Conservation (phyloP, 148 eudicot species). For the Nepenthes gracilis region DNA sequence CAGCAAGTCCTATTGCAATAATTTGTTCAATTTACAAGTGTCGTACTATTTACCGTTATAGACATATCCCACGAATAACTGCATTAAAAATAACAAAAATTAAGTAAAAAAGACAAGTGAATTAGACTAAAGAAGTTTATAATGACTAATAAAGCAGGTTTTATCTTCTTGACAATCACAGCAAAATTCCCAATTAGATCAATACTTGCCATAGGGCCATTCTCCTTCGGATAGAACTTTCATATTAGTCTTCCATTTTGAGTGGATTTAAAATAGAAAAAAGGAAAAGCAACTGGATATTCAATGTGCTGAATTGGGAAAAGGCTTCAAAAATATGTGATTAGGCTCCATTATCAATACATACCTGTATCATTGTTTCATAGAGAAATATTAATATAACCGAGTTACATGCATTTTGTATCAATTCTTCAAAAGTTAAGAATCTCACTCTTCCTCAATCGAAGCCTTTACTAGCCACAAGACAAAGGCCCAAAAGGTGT, state of each 20-base stretch:
- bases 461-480: constrained; percentile 72
- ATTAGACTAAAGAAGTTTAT: constrained; percentile 21
- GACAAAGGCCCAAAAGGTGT: constrained; percentile 97
- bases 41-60: neutral
- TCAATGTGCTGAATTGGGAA: constrained; percentile 79
- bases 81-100: neutral
- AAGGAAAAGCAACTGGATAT: constrained; percentile 77
- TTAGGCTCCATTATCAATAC: constrained; percentile 96
- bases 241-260: constrained; percentile 62
- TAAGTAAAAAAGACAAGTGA: constrained; percentile 1
- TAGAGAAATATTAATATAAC: neutral
- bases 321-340: constrained; percentile 73
- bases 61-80: neutral
- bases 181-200: constrained; percentile 71
- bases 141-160: constrained; percentile 56
- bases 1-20: constrained; percentile 27
- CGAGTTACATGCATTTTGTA: neutral
- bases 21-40: neutral
- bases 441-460: constrained; percentile 76
- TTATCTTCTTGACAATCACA: constrained; percentile 13
- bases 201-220: constrained; percentile 78
- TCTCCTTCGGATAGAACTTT: constrained; percentile 66
- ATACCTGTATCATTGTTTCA: constrained; percentile 32
- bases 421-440: constrained; percentile 5
- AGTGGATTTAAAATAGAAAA: constrained; percentile 85